Evolutionary conservation across 148 eudicot genomes (phyloP), one percentile per base, ranked within the genome.

Genomic region (Arctostaphylos glauca): DNA sequence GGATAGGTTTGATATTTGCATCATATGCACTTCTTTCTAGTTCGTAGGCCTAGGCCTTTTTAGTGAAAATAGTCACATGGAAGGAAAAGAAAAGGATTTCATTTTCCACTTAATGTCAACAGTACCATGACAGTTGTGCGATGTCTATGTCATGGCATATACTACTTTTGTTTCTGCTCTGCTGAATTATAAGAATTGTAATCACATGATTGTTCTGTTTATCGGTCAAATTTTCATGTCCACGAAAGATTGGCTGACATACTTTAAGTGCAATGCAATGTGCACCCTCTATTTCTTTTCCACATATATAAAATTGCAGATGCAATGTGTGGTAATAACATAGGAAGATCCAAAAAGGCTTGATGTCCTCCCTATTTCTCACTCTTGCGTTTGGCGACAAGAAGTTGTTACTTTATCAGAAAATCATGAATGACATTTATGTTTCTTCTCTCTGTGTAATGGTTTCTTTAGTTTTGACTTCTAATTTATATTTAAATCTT

Each of bases 151-250:
- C 25, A 43, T 6, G 41, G 47, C 49, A 58, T n/a, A 2, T 58
- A 58, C 7, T 16, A 15, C 12, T 43, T 56, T 43, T 56, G n/a
- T 78, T 78, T 64, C 68, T 78, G 21, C 52, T 18, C 68, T 56
- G 46, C 49, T 56, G 81, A 25, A 78, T 6, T 58, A 4, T 50
- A 78, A 48, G 66, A 78, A 78, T 58, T 55, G 38, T 58, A 56
- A 43, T 18, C 81, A 58, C 43, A 56, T 46, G 52, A 5, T 74
- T 23, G 16, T 13, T 49, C 25, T 3, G 18, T 74, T 21, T 52
- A 21, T 21, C 53, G 52, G 9, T 46, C 52, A 44, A 44, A 19
- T 43, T 18, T 72, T 72, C 50, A 18, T 18, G 76, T 72, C 23
- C 76, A 9, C 53, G 23, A 44, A 46, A 72, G 53, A 5, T 74